Evolutionary conservation across 139 green algal species (phyloP).

Genomic region (Tetraselmis chui): DNA sequence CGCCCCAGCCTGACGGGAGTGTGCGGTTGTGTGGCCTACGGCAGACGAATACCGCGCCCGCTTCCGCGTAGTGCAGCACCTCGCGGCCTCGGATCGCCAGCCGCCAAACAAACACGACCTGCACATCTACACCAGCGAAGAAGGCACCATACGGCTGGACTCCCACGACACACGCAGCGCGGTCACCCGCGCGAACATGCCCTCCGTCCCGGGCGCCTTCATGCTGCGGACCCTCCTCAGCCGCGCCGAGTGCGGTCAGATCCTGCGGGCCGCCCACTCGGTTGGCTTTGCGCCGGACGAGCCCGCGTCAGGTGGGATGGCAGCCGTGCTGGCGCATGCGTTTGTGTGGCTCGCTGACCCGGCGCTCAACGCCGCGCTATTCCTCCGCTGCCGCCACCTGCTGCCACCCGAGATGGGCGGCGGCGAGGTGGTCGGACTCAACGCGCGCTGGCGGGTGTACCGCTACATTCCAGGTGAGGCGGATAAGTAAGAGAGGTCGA

Average conservation of each 20-base stretch:
- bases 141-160: neutral
- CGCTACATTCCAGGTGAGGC: constrained; percentile 33
- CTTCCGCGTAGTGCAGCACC: constrained; percentile 12
- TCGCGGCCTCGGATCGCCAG: constrained; percentile 6
- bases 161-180: neutral
- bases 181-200: constrained; percentile 8
- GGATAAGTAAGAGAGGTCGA: too few relatives aligned
- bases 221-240: constrained; percentile 11
- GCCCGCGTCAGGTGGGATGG: neutral
- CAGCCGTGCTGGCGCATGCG: constrained; percentile 19
- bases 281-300: constrained; percentile 17
- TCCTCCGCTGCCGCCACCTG: constrained; percentile 17
- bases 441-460: constrained; percentile 40
- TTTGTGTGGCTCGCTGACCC: constrained; percentile 46
- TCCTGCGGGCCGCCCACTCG: constrained; percentile 16
- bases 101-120: constrained; percentile 7
- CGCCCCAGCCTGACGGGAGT: too few relatives aligned
- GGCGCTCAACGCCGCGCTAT: constrained; percentile 24
- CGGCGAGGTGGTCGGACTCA: constrained; percentile 35
- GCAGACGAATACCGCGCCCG: constrained; percentile 6
- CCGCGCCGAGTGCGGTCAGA: constrained; percentile 12
- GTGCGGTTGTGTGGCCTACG: too few relatives aligned
- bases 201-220: constrained; percentile 19
- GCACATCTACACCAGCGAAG: constrained; percentile 10
- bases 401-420: constrained; percentile 33